Evolutionary conservation across 495 filamentous ascomycete genomes (phyloP).

Genomic region (Umbilicaria muhlenbergii): DNA sequence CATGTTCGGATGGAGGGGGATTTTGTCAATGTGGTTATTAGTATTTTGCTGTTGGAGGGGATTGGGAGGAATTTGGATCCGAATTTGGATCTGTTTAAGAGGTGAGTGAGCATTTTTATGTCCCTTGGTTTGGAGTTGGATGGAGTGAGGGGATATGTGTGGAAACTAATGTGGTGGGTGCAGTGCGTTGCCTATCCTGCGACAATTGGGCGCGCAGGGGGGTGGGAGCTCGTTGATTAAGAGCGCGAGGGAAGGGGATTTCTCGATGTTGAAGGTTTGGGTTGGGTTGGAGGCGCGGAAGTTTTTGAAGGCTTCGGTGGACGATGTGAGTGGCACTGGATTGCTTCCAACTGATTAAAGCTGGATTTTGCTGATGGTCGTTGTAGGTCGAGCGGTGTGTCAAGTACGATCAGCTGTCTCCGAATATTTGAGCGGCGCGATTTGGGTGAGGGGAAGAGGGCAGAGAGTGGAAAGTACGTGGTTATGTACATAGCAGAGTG

Average conservation of each 20-base stretch:
- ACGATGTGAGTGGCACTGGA: constrained; percentile 46
- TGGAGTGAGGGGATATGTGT: neutral
- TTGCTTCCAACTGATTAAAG: neutral
- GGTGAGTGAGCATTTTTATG: too few relatives aligned
- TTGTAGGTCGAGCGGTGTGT: constrained; percentile 56
- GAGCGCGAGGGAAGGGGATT: constrained; percentile 49
- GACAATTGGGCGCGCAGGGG: constrained; percentile 70
- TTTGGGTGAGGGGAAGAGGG: neutral
- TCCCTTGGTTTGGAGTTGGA: too few relatives aligned
- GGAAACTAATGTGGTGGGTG: constrained; percentile 9
- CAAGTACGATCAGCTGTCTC: constrained; percentile 67
- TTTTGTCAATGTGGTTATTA: constrained; percentile 97
- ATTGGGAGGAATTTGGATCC: constrained; percentile 84
- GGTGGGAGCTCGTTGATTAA: constrained; percentile 42
- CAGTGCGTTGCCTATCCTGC: constrained; percentile 80
- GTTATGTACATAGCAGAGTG: too few relatives aligned
- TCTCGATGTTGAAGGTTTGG: constrained; percentile 92
- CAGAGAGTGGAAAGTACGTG: too few relatives aligned
- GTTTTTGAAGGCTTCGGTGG: constrained; percentile 74
- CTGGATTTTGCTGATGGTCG: neutral
- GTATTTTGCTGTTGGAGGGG: constrained; percentile 83
- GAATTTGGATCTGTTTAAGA: constrained; percentile 72
- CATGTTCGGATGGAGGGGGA: constrained; percentile 95
- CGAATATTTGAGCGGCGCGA: constrained; percentile 43
- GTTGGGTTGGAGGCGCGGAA: constrained; percentile 76